phyloP scores from a whole-genome alignment of 2,329 filamentous ascomycete genomes.

The Periconia sp. region DNA sequence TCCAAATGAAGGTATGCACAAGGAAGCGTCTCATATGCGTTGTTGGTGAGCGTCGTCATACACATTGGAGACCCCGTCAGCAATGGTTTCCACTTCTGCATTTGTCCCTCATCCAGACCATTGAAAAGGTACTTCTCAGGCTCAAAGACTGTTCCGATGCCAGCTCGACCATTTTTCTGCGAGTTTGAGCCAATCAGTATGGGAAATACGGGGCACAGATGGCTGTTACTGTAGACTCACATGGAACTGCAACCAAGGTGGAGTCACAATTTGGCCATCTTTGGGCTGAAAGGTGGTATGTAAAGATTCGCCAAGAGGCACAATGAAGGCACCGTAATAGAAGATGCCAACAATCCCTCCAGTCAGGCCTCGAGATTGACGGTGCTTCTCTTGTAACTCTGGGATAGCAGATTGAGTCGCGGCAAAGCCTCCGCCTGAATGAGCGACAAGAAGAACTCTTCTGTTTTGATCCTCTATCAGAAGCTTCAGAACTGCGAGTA shows the following conservation, averaged over 20 bases:
- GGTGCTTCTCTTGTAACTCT: constrained; percentile 27
- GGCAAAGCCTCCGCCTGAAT: constrained; percentile 44
- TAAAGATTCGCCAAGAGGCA: constrained; percentile 16
- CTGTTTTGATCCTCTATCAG: constrained; percentile 25
- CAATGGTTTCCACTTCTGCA: constrained; percentile 8
- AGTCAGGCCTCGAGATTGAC: constrained; percentile 5
- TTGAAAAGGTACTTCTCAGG: constrained; percentile 16
- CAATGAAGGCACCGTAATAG: constrained; percentile 16
- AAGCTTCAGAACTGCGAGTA: constrained; percentile 4
- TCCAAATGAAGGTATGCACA: constrained; percentile 12
- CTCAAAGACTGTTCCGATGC: constrained; percentile 11
- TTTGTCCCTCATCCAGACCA: constrained; percentile 7
- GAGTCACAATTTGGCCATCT: constrained; percentile 8
- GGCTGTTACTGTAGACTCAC: constrained; percentile 3
- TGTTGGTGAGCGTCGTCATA: constrained; percentile 11
- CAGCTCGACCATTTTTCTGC: constrained; percentile 8
- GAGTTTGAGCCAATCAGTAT: constrained; percentile 2
- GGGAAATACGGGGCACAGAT: constrained; percentile 1
- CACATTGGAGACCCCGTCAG: constrained; percentile 10
- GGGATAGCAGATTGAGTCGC: constrained; percentile 39
- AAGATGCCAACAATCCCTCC: constrained; percentile 17
- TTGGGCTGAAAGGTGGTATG: constrained; percentile 16
- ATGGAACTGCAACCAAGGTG: constrained; percentile 15
- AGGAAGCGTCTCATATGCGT: constrained; percentile 11
- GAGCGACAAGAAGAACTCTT: constrained; percentile 35